A percentile compares a stretch with the other conserved stretches of the same genome.
Evolutionary conservation across 2,329 filamentous ascomycete species (phyloP).

Genomic region (Apiospora hydei): DNA sequence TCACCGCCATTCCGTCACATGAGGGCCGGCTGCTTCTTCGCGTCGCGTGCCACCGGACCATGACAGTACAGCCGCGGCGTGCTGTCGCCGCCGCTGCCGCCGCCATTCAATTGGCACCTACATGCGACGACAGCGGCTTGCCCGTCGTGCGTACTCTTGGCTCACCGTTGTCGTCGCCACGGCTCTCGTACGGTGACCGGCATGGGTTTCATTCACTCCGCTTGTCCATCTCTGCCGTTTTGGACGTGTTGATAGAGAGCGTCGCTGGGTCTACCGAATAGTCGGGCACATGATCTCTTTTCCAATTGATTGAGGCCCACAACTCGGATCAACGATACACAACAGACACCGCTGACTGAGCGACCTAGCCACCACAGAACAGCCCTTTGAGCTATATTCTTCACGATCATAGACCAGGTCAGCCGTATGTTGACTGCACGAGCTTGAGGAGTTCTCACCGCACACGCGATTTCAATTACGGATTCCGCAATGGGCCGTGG

Average conservation of each 20-base stretch:
- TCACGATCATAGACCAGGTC: neutral
- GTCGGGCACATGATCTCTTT: neutral
- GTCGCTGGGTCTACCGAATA: neutral
- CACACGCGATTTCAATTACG: neutral
- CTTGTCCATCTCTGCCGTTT: neutral
- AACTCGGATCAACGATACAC: neutral
- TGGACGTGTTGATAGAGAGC: neutral
- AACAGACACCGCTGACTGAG: no score
- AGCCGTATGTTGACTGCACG: neutral
- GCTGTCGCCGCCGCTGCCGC: neutral
- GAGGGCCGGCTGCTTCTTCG: no score
- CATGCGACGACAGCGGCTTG: neutral
- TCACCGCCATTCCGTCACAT: no score
- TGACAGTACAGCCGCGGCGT: neutral
- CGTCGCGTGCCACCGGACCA: neutral
- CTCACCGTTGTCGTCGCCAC: neutral
- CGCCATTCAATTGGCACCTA: neutral
- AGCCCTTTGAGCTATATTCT: neutral
- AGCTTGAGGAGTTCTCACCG: neutral
- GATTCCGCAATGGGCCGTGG: neutral
- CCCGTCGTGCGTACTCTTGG: neutral
- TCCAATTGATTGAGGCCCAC: neutral
- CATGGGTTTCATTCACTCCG: no score
- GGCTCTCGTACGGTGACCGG: neutral
- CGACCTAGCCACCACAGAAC: no score